Conservation (phyloP, 163 green algal genomes). For the Coccomyxa subellipsoidea region DNA sequence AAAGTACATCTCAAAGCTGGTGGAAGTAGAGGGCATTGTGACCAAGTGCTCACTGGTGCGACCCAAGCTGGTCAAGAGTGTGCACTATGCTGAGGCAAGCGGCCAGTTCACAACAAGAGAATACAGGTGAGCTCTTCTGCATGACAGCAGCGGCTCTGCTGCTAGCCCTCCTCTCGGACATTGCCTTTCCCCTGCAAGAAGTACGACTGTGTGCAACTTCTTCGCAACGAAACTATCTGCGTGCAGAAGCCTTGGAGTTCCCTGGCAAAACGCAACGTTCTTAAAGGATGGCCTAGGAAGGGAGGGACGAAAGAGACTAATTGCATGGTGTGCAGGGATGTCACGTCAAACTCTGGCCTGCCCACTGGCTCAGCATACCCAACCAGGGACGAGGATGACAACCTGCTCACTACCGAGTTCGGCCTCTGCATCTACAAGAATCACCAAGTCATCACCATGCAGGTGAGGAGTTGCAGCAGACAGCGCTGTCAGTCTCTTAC, state of each 20-base stretch:
- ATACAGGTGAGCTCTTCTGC: conserved; percentile 54
- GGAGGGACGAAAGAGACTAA: neutral
- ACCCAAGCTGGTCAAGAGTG: conserved; percentile 85
- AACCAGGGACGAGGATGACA: conserved; percentile 75
- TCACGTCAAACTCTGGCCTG: conserved; percentile 37
- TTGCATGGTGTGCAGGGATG: conserved; percentile 29
- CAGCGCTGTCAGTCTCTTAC: neutral
- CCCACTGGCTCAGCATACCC: conserved; percentile 65
- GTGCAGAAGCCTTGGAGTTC: too few species aligned
- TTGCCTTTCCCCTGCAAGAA: too few species aligned
- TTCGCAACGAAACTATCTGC: too few species aligned
- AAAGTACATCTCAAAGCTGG: conserved; percentile 75
- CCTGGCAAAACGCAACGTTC: too few species aligned
- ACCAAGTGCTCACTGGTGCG: conserved; percentile 89
- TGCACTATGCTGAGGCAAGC: conserved; percentile 89
- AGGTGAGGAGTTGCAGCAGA: neutral
- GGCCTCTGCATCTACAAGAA: conserved; percentile 90
- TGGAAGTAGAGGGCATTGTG: conserved; percentile 93
- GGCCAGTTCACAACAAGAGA: conserved; percentile 67
- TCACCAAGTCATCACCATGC: conserved; percentile 72
- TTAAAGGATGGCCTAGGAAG: neutral
- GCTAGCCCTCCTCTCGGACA: too few species aligned
- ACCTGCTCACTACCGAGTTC: conserved; percentile 80
- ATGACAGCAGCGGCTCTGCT: too few species aligned
- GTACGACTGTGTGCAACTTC: too few species aligned